phyloP scores from a whole-genome alignment of 352 stramenopile species.

The Elongisporangium prolatum region DNA sequence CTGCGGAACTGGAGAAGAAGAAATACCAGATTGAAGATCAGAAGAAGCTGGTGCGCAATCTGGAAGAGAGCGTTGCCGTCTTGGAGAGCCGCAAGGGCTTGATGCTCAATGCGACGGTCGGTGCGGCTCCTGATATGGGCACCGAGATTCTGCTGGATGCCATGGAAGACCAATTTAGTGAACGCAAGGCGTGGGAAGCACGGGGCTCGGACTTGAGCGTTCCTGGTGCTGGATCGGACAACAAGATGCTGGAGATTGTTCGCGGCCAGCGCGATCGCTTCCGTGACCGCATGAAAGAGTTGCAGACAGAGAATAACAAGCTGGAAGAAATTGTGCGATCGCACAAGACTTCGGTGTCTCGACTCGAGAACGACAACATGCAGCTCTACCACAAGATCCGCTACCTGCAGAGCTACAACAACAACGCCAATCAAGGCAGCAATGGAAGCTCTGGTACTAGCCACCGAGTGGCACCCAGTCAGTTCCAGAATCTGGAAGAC shows the following conservation, averaged over 20 bases:
- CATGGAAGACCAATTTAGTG: slow-evolving; percentile 52
- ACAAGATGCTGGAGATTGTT: slow-evolving; percentile 85
- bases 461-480: slow-evolving; percentile 12
- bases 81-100: slow-evolving; percentile 36
- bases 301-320: slow-evolving; percentile 66
- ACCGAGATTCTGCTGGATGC: slow-evolving; percentile 70
- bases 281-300: slow-evolving; percentile 78
- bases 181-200: slow-evolving; percentile 12
- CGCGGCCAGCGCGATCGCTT: slow-evolving; percentile 77
- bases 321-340: slow-evolving; percentile 60
- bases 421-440: slow-evolving; percentile 9
- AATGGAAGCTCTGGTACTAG: slow-evolving; percentile 1
- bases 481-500: slow-evolving; percentile 25
- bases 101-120: slow-evolving; percentile 19
- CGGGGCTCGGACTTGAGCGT: slow-evolving; percentile 1
- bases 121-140: slow-evolving; percentile 34
- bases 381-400: slow-evolving; percentile 90
- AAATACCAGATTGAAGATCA: slow-evolving; percentile 47
- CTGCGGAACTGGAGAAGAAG: slow-evolving; percentile 25
- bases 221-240: slow-evolving; percentile 29
- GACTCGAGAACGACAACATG: slow-evolving; percentile 88
- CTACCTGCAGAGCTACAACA: slow-evolving; percentile 78
- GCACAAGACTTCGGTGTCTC: slow-evolving; percentile 57
- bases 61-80: slow-evolving; percentile 65
- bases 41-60: slow-evolving; percentile 32